Evolutionary conservation across 176 grass and related monocot genomes (phyloP), one percentile per base, ranked within the genome.

Genomic region (Triticum dicoccoides): DNA sequence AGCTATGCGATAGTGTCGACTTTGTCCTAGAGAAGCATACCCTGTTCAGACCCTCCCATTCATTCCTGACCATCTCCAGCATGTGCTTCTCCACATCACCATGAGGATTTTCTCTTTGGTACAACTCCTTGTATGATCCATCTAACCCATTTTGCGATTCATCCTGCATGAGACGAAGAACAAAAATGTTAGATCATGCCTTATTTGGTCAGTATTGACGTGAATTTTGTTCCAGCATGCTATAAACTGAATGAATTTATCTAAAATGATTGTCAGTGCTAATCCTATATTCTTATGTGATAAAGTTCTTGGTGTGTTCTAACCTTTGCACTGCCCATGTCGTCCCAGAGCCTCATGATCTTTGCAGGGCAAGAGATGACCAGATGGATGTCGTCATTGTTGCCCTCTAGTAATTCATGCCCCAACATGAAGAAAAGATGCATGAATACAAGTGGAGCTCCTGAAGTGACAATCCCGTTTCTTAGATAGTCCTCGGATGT

Each of bases 291-390:
- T 11, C 4, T 27, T 25, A 10, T 27, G 9, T 66, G 14, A 64
- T 32, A 15, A 51, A 14, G 12, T 51, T 51, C 3, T 14, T 14
- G 47, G 11, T 9, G 9, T 18, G 0, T 23, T 32, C 42, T 66
- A 5, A 94, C 89, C 94, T 89, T 69, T 2, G 90, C 95, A 81
- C 88, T 94, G 32, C 88, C 92, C 64, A 97, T 69, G 67, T 97
- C 90, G 80, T 97, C 88, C 88, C 84, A 89, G 18, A 94, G 92
- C 2, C 92, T 79, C 15, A 94, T 64, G 39, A 97, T 94, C 79
- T 37, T 37, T 37, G 35, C 35, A 37, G 35, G 35, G 35, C 35
- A 37, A 1, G 35, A 37, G 35, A 37, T 45, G 12, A 86, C 21
- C 1, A 1, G 29, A 30, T 30, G 29, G 29, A 30, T 30, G 29